phyloP scores from a whole-genome alignment of 208 protist species.

The Herpetomonas tarakana region DNA sequence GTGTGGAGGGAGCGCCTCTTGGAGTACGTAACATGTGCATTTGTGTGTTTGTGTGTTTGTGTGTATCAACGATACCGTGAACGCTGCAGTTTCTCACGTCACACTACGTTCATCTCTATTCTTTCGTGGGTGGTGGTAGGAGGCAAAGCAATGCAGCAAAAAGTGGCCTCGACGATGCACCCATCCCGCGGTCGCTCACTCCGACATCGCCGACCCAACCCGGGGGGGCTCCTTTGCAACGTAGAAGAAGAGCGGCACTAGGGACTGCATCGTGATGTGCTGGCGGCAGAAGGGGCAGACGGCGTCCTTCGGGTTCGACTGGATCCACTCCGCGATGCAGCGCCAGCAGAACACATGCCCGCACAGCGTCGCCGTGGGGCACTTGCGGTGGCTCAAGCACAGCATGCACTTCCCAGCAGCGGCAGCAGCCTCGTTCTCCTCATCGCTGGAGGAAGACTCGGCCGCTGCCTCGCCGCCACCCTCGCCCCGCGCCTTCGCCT shows the following conservation, averaged over 20 bases:
- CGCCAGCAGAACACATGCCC: constrained; percentile 89
- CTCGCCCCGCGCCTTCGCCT: constrained; percentile 6
- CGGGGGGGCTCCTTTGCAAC: constrained; percentile 48
- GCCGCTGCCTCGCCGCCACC: constrained; percentile 8
- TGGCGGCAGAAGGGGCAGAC: constrained; percentile 87
- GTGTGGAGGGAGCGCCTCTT: no score
- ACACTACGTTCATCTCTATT: no score
- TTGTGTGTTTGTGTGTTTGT: no score
- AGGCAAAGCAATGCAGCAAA: no score
- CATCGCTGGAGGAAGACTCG: constrained; percentile 31
- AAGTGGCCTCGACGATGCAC: no score
- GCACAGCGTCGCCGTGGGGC: constrained; percentile 73
- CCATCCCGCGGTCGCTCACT: no score
- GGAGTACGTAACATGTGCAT: no score
- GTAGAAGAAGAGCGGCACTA: constrained; percentile 86
- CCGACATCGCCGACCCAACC: constrained; percentile 19
- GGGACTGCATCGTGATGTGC: constrained; percentile 66
- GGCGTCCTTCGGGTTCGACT: constrained; percentile 67
- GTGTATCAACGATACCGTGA: no score
- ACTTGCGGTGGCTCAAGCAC: constrained; percentile 75
- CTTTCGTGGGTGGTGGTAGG: no score
- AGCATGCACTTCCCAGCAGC: constrained; percentile 78
- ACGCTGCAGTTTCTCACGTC: no score
- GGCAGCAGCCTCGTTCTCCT: constrained; percentile 34
- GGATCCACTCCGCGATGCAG: constrained; percentile 86